phyloP scores from a whole-genome alignment of 2,329 filamentous ascomycete genomes.

The Xylariaceae sp. region DNA sequence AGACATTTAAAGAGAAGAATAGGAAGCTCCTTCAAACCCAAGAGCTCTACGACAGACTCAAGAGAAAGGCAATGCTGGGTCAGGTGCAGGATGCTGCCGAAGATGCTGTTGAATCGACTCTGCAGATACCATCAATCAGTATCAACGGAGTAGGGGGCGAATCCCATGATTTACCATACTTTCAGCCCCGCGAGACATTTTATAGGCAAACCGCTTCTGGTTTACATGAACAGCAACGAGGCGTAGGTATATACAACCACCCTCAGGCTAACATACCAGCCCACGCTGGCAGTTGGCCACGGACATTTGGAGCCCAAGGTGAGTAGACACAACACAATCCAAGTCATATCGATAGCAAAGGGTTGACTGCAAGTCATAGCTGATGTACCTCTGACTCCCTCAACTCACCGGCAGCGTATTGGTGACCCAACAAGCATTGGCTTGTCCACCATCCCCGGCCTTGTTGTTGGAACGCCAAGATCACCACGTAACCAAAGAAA shows the following conservation, averaged over 20 bases:
- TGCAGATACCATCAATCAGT: constrained; percentile 41
- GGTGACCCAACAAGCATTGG: constrained; percentile 35
- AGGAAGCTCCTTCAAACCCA: constrained; percentile 73
- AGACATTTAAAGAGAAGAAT: constrained; percentile 73
- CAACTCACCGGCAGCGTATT: constrained; percentile 43
- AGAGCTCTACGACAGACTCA: constrained; percentile 67
- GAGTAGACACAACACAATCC: neutral
- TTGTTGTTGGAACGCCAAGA: constrained; percentile 41
- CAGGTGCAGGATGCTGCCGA: constrained; percentile 63
- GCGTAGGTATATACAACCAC: constrained; percentile 12
- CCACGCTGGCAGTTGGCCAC: constrained; percentile 23
- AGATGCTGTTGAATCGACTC: constrained; percentile 53
- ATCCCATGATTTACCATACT: constrained; percentile 20
- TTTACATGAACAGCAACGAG: constrained; percentile 14
- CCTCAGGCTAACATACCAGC: constrained; percentile 14
- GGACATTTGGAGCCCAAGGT: constrained; percentile 24
- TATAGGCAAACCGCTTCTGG: constrained; percentile 16
- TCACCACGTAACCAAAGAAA: constrained; percentile 31
- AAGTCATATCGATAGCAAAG: neutral
- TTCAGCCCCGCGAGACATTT: constrained; percentile 11
- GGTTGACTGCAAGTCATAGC: constrained; percentile 29
- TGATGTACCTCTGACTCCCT: constrained; percentile 44
- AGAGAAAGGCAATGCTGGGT: constrained; percentile 60
- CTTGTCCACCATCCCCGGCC: constrained; percentile 41
- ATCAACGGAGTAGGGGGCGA: constrained; percentile 2